These are phyloP conservation scores for Saccharum hybrid DNA, from an alignment of 202 grass and related monocot species.

Conservation along the genomic window DNA sequence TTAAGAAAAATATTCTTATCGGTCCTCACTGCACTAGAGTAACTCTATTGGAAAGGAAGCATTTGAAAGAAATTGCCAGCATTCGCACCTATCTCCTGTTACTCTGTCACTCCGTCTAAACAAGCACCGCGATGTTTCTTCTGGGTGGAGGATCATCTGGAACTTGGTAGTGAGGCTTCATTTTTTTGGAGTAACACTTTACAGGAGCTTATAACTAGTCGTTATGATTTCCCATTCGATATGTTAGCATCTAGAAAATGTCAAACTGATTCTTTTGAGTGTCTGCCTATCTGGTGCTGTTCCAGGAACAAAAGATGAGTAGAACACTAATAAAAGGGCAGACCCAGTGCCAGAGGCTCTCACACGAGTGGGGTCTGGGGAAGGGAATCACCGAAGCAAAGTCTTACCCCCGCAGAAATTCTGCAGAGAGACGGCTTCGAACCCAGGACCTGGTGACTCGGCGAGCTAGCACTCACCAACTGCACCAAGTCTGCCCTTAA, in stretches of 20 bases:
- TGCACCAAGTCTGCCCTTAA: too few relatives aligned
- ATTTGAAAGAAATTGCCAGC: background rate
- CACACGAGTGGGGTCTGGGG: too few relatives aligned
- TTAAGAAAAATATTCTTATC: background rate
- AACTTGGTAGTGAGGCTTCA: background rate
- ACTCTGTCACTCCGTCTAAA: slow-evolving; percentile 12
- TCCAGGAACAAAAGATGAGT: background rate
- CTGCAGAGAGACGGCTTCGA: too few relatives aligned
- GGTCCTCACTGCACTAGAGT: background rate
- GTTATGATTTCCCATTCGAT: background rate
- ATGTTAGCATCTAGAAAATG: background rate
- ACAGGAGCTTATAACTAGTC: background rate
- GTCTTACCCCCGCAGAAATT: too few relatives aligned
- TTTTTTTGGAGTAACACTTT: slow-evolving; percentile 6
- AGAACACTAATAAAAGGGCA: background rate
- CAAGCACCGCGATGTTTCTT: background rate
- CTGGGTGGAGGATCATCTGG: slow-evolving; percentile 7
- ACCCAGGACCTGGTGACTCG: too few relatives aligned
- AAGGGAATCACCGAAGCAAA: too few relatives aligned
- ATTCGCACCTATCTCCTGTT: background rate
- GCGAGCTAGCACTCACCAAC: too few relatives aligned
- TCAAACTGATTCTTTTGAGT: background rate
- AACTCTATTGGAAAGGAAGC: background rate
- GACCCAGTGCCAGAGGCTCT: too few relatives aligned
- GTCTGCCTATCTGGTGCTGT: background rate